These are phyloP conservation scores for Metschnikowia drakensbergensis DNA, from an alignment of 805 yeast species.

Conservation along the genomic window DNA sequence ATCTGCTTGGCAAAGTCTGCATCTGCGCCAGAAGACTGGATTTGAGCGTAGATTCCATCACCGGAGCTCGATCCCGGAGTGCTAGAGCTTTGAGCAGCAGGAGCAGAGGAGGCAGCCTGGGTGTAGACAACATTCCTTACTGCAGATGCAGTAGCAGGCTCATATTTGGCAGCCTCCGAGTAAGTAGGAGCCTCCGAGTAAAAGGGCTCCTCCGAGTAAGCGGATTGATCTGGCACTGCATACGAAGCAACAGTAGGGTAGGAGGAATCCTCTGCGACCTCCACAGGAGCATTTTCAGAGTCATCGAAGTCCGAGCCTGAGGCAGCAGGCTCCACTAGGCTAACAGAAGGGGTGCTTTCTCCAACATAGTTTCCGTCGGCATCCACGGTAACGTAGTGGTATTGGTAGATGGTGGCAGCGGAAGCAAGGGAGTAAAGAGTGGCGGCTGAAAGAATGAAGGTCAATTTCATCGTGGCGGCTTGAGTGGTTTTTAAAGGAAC, in stretches of 20 bases:
- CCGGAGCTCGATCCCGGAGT: conserved; percentile 6
- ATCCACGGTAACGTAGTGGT: conserved; percentile 25
- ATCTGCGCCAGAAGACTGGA: conserved; percentile 17
- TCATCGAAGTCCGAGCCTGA: too few species aligned
- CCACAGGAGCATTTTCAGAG: background rate
- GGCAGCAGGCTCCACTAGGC: too few species aligned
- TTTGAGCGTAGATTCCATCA: conserved; percentile 20
- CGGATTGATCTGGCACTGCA: too few species aligned
- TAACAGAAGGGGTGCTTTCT: background rate
- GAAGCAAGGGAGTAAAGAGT: conserved; percentile 20
- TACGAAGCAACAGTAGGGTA: too few species aligned
- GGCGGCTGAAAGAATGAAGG: conserved; percentile 16
- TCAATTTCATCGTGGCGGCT: conserved; percentile 3
- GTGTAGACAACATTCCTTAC: background rate
- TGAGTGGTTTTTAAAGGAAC: background rate
- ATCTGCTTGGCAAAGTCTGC: conserved; percentile 41
- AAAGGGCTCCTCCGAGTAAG: too few species aligned
- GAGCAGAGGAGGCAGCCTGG: background rate
- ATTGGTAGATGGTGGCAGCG: conserved; percentile 25
- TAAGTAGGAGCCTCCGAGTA: background rate
- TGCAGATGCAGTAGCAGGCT: background rate
- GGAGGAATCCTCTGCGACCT: too few species aligned
- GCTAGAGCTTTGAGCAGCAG: conserved; percentile 3
- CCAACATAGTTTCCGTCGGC: conserved; percentile 14
- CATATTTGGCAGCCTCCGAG: background rate